Evolutionary conservation across 768 basidiomycete species (phyloP).

Genomic region (Hirschioporus abietinus): DNA sequence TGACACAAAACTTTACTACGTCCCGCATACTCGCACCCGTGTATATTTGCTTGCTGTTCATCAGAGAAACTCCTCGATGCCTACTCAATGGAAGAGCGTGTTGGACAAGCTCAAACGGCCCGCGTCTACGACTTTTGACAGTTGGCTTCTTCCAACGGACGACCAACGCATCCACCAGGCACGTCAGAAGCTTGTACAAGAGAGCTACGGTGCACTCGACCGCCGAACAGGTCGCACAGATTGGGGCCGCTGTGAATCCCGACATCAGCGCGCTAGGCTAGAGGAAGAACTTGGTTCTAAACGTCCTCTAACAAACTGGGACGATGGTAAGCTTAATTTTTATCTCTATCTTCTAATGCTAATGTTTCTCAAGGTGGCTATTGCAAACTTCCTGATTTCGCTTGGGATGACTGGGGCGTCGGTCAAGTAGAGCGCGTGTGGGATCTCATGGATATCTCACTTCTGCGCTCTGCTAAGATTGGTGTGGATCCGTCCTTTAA

Average conservation of each 20-base stretch:
- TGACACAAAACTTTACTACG: constrained; percentile 88
- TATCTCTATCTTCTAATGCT: constrained; percentile 4
- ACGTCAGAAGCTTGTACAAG: constrained; percentile 74
- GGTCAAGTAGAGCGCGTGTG: constrained; percentile 92
- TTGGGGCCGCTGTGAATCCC: constrained; percentile 89
- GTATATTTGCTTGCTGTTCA: constrained; percentile 83
- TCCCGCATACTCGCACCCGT: constrained; percentile 90
- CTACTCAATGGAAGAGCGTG: constrained; percentile 65
- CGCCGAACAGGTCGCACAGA: constrained; percentile 72
- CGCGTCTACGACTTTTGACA: constrained; percentile 85
- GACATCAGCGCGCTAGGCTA: constrained; percentile 81
- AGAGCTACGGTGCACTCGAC: constrained; percentile 58
- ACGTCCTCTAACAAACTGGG: constrained; percentile 89
- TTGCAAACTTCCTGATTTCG: constrained; percentile 82
- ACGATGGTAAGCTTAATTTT: constrained; percentile 56
- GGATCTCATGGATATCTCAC: constrained; percentile 91
- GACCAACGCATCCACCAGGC: constrained; percentile 90
- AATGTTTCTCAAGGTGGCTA: constrained; percentile 50
- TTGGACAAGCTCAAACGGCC: constrained; percentile 65
- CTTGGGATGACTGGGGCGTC: constrained; percentile 93
- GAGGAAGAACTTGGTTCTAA: constrained; percentile 80
- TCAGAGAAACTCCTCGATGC: constrained; percentile 51
- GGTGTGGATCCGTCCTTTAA: constrained; percentile 87
- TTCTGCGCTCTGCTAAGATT: constrained; percentile 72
- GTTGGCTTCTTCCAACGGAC: constrained; percentile 86